phyloP scores from a whole-genome alignment of 495 filamentous ascomycete species.

The Penicillium paxilli region DNA sequence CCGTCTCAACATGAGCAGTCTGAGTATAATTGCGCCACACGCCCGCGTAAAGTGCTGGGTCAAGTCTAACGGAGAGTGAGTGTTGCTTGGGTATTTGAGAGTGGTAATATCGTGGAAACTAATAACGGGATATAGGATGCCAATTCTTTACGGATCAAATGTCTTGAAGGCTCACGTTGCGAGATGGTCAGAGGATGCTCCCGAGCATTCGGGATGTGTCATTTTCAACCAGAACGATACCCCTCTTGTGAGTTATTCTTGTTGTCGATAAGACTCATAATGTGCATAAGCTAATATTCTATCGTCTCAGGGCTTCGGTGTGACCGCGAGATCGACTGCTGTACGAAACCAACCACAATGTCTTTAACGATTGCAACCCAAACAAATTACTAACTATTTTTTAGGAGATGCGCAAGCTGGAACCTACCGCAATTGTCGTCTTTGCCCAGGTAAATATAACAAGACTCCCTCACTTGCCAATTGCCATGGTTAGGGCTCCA shows the following conservation, averaged over 20 bases:
- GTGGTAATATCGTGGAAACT: too few relatives aligned
- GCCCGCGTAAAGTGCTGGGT: conserved; percentile 95
- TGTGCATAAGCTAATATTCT: background rate
- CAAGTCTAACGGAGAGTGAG: conserved; percentile 78
- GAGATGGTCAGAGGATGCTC: conserved; percentile 81
- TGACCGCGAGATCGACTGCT: background rate
- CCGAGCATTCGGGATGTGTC: conserved; percentile 41
- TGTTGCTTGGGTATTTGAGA: background rate
- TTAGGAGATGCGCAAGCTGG: conserved; percentile 72
- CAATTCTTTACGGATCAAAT: conserved; percentile 79
- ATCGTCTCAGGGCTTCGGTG: background rate
- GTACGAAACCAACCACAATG: background rate
- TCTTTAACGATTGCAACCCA: background rate
- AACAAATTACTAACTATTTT: background rate
- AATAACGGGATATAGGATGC: background rate
- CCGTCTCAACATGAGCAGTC: conserved; percentile 50
- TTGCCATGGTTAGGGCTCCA: too few relatives aligned
- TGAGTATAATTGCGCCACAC: conserved; percentile 78
- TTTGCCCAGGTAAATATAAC: conserved; percentile 49
- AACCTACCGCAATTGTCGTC: conserved; percentile 82
- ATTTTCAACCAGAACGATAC: conserved; percentile 8
- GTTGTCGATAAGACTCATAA: background rate
- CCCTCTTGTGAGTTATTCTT: background rate
- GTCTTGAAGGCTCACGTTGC: conserved; percentile 91
- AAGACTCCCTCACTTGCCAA: background rate